Conservation (phyloP, 2,329 filamentous ascomycete genomes). For the Monosporascus sp. region DNA sequence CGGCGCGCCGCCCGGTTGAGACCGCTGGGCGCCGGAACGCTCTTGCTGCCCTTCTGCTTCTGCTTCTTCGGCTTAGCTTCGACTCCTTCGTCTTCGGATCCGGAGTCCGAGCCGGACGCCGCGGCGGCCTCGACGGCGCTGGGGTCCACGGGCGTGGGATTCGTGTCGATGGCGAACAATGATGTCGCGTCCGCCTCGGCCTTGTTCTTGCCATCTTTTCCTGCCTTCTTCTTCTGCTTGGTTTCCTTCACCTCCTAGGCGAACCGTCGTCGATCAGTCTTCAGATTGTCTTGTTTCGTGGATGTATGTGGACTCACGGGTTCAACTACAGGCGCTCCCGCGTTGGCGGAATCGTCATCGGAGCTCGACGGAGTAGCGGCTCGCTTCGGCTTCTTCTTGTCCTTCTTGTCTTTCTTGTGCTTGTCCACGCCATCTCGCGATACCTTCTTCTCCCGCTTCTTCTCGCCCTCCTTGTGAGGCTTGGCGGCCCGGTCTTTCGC, state of each 20-base stretch:
- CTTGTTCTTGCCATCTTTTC: constrained; percentile 62
- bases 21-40: constrained; percentile 4
- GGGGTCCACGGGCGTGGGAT: constrained; percentile 15
- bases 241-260: constrained; percentile 62
- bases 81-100: constrained; percentile 5
- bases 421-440: neutral
- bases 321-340: constrained; percentile 3
- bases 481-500: constrained; percentile 14
- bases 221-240: constrained; percentile 65
- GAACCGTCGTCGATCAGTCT: constrained; percentile 41
- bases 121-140: constrained; percentile 1
- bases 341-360: constrained; percentile 2
- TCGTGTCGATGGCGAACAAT: constrained; percentile 21
- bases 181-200: constrained; percentile 3
- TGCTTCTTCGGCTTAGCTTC: neutral
- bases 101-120: neutral
- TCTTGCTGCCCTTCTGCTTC: constrained; percentile 1
- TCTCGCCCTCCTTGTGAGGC: constrained; percentile 15
- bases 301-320: constrained; percentile 2
- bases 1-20: constrained; percentile 23
- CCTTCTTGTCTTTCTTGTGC: constrained; percentile 8
- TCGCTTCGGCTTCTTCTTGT: constrained; percentile 8
- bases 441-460: constrained; percentile 12
- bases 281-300: constrained; percentile 50
- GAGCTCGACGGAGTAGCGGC: constrained; percentile 3